Evolutionary conservation across 192 early-diverging fungal species (phyloP), one percentile per base, ranked within the genome.

Genomic region (Entophlyctis luteolus): DNA sequence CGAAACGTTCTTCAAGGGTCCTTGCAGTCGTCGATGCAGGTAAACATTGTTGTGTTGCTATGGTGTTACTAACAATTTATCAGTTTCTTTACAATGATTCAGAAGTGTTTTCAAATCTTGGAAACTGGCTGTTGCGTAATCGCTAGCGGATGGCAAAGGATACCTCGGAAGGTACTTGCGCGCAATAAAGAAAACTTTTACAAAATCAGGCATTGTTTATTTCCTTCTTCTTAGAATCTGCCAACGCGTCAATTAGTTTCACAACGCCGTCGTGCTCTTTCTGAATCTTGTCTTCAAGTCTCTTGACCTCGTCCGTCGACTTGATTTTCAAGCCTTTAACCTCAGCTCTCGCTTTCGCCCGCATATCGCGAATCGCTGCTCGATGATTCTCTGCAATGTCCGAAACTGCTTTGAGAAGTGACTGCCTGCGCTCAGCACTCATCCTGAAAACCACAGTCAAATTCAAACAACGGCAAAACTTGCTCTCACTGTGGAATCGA

Each of bases 21-120:
- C n/a, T 81, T 98, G 34, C 88, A 89, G 76, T 83, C 89, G 38
- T 95, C 93, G 23, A 98, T 98, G 96, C 87, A 90, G 58, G 58
- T 60, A 18, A 14, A 57, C 28, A 22, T 1, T 12, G 12, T 12
- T 45, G 22, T 38, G 25, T 60, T n/a, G 0, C 0, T 56, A 1
- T 0, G 55, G 31, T 56, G 33, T 27, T 56, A 6, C 25, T 12
- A 12, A 53, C 28, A n/a, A 12, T 12, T 23, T 23, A 14, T 4
- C 55, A 59, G 58, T 59, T 59, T 39, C 37, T 36, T 10, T 59
- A 59, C 42, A 47, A 60, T 25, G 58, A 60, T 3, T 59, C 58
- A 25, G 58, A 59, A 59, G 58, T 59, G 14, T 59, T 59, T 42
- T 42, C 36, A 14, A 59, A 59, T 39, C 37, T 59, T 12, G 58